phyloP scores from a whole-genome alignment of 2,329 filamentous ascomycete species.

The Nannizziopsis barbatae region DNA sequence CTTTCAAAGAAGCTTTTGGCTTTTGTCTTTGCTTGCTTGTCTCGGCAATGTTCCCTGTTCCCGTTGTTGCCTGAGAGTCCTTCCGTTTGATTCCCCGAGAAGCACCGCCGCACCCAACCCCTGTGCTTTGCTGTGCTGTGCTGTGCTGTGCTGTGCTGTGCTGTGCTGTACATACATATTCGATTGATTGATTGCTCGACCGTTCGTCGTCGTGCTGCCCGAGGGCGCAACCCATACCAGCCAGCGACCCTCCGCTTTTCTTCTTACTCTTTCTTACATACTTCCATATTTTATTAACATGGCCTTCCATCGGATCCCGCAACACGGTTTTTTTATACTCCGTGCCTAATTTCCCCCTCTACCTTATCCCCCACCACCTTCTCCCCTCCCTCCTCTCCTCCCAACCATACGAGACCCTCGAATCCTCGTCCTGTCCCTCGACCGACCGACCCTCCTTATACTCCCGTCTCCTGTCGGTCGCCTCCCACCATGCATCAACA shows the following conservation, averaged over 20 bases:
- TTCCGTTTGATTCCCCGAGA: too few species aligned
- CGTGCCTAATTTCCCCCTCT: slow-evolving; percentile 25
- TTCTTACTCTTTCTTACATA: slow-evolving; percentile 7
- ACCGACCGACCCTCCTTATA: slow-evolving; percentile 1
- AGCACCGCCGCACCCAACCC: too few species aligned
- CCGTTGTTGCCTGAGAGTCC: background rate
- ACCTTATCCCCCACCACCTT: slow-evolving; percentile 12
- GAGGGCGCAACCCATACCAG: background rate
- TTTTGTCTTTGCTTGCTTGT: too few species aligned
- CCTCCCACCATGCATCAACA: slow-evolving; percentile 70
- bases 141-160: background rate
- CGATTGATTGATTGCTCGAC: background rate
- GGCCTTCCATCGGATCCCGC: slow-evolving; percentile 24
- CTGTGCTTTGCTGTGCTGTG: background rate
- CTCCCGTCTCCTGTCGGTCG: background rate
- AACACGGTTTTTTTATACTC: slow-evolving; percentile 23
- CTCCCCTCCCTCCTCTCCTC: slow-evolving; percentile 13
- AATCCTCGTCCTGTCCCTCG: background rate
- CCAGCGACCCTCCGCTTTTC: background rate
- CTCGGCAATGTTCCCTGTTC: background rate
- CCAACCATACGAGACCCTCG: background rate
- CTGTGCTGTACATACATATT: background rate
- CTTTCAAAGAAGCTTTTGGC: too few species aligned
- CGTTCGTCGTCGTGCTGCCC: background rate
- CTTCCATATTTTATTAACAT: slow-evolving; percentile 26